Evolutionary conservation across 495 filamentous ascomycete genomes (phyloP).

Genomic region (Halenospora varia): DNA sequence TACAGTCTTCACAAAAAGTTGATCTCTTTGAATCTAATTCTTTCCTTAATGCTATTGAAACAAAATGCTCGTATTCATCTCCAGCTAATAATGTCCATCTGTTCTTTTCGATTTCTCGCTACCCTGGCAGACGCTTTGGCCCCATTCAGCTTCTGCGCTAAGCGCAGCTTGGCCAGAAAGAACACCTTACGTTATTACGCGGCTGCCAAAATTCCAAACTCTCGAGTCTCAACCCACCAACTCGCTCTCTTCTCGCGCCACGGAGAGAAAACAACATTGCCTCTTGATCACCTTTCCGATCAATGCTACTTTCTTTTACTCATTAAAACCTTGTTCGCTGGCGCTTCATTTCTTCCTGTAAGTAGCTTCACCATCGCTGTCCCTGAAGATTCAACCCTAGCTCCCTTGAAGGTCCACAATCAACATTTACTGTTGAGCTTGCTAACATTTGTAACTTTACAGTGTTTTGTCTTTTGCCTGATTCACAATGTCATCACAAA

Average conservation of each 20-base stretch:
- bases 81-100: neutral
- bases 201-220: conserved; percentile 3
- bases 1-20: no score
- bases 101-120: neutral
- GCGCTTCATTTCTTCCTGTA: conserved; percentile 8
- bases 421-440: neutral
- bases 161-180: no score
- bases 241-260: neutral
- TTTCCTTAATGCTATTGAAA: neutral
- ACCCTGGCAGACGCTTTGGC: neutral
- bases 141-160: neutral
- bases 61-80: neutral
- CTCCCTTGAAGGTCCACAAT: neutral
- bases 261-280: conserved; percentile 13
- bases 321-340: conserved; percentile 7
- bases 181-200: neutral
- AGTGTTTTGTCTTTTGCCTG: conserved; percentile 5
- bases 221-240: neutral
- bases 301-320: conserved; percentile 22
- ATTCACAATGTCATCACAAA: conserved; percentile 20
- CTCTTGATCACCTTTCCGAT: conserved; percentile 21
- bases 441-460: conserved; percentile 6
- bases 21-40: neutral
- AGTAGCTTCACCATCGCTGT: neutral
- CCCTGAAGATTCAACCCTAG: neutral